These are phyloP conservation scores for Plasmodium coatneyi DNA, from an alignment of 169 alveolate species.

Conservation along the genomic window DNA sequence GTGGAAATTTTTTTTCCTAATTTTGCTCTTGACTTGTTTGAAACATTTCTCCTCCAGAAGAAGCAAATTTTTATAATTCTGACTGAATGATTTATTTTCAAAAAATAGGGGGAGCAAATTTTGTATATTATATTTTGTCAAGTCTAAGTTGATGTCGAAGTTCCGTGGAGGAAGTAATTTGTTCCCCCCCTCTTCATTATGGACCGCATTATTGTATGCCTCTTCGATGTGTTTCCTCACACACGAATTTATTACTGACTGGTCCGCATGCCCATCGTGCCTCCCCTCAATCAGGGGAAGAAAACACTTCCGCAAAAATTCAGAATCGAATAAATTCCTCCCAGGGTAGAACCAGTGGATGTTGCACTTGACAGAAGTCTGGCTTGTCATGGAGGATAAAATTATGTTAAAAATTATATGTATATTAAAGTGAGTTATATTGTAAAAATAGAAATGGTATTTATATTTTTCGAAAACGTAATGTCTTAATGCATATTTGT, in stretches of 20 bases:
- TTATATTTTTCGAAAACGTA: conserved; percentile 85
- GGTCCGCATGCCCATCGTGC: background rate
- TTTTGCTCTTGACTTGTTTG: conserved; percentile 37
- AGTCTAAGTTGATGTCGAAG: conserved; percentile 19
- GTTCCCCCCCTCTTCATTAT: background rate
- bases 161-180: background rate
- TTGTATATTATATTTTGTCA: conserved; percentile 52
- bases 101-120: conserved; percentile 44
- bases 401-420: conserved; percentile 52
- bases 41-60: conserved; percentile 53
- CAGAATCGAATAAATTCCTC: conserved; percentile 27
- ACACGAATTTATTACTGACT: background rate
- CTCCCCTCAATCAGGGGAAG: background rate
- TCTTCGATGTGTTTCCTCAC: background rate
- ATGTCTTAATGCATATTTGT: conserved; percentile 84
- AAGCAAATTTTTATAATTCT: conserved; percentile 53
- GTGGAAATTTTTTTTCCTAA: conserved; percentile 41
- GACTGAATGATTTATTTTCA: conserved; percentile 47
- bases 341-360: conserved; percentile 68
- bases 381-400: conserved; percentile 68
- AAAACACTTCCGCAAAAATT: conserved; percentile 24
- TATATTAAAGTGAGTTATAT: conserved; percentile 76
- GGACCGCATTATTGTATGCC: background rate
- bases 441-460: conserved; percentile 76
- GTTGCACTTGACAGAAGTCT: conserved; percentile 55